Evolutionary conservation across 805 yeast genomes (phyloP).

Genomic region (Candida takata): DNA sequence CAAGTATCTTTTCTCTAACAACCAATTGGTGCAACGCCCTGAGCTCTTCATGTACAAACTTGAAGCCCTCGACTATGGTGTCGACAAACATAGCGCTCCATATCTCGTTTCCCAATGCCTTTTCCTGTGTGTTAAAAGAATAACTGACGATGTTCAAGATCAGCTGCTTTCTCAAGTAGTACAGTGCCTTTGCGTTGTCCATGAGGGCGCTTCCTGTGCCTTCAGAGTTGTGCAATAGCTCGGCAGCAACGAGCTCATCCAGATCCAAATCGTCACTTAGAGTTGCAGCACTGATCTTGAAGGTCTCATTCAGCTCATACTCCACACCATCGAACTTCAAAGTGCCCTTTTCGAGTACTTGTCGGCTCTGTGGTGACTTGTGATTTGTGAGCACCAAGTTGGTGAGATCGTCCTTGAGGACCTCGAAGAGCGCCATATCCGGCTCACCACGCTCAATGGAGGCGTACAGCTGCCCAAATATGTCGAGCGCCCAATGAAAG

Average conservation of each 20-base stretch:
- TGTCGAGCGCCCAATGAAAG: constrained; percentile 17
- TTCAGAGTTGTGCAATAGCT: constrained; percentile 48
- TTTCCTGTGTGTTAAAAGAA: constrained; percentile 25
- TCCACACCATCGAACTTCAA: constrained; percentile 45
- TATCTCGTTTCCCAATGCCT: constrained; percentile 20
- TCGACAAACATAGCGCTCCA: constrained; percentile 27
- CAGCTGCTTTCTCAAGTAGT: constrained; percentile 61
- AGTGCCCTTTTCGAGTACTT: constrained; percentile 37
- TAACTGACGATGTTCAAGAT: constrained; percentile 60
- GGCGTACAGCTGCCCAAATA: constrained; percentile 14
- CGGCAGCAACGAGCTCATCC: constrained; percentile 74
- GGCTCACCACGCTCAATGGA: constrained; percentile 12
- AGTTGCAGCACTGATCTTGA: constrained; percentile 50
- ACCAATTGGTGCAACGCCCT: constrained; percentile 45
- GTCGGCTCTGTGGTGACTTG: constrained; percentile 42
- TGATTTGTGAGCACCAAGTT: constrained; percentile 34
- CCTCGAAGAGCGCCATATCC: constrained; percentile 11
- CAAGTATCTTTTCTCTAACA: constrained; percentile 46
- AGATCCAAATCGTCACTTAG: constrained; percentile 61
- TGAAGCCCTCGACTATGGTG: constrained; percentile 47
- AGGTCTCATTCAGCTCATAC: constrained; percentile 57
- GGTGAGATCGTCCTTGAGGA: constrained; percentile 40
- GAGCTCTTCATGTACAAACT: constrained; percentile 49
- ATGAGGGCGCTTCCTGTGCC: constrained; percentile 38
- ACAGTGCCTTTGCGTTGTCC: constrained; percentile 63